These are phyloP conservation scores for Zizania palustris DNA, from an alignment of 202 grass and related monocot genomes.

Conservation along the genomic window DNA sequence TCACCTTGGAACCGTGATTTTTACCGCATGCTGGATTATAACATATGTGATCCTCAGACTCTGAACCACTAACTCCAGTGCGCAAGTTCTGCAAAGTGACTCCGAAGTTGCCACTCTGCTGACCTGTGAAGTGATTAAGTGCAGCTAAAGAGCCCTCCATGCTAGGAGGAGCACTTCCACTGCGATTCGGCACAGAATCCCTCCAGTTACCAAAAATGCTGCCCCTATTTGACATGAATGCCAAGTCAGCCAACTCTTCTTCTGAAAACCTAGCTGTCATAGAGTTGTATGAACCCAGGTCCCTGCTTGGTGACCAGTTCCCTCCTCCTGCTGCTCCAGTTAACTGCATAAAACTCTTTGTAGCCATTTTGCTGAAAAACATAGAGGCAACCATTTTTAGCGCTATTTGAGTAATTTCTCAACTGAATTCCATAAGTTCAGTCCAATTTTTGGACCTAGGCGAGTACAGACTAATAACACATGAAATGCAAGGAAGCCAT, in stretches of 20 bases:
- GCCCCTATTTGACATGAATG: slow-evolving; percentile 44
- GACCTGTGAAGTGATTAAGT: slow-evolving; percentile 53
- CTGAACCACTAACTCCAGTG: slow-evolving; percentile 43
- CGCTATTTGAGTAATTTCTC: background rate
- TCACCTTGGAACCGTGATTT: slow-evolving; percentile 76
- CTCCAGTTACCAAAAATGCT: slow-evolving; percentile 50
- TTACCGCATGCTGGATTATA: slow-evolving; percentile 62
- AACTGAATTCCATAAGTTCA: slow-evolving; percentile 1
- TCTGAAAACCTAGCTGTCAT: slow-evolving; percentile 46
- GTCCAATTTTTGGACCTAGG: background rate
- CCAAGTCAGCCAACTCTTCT: slow-evolving; percentile 61
- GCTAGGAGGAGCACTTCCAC: slow-evolving; percentile 89
- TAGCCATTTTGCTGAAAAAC: slow-evolving; percentile 57
- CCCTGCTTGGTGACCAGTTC: slow-evolving; percentile 56
- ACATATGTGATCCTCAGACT: slow-evolving; percentile 58
- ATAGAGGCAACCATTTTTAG: slow-evolving; percentile 14
- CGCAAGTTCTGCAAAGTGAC: slow-evolving; percentile 47
- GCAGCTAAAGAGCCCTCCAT: slow-evolving; percentile 88
- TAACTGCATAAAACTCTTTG: slow-evolving; percentile 63
- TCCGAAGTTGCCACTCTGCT: slow-evolving; percentile 49
- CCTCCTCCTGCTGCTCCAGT: slow-evolving; percentile 46
- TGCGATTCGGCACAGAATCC: slow-evolving; percentile 53
- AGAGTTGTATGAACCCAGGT: slow-evolving; percentile 44
- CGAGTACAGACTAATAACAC: background rate
- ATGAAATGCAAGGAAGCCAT: background rate